A percentile compares a stretch with the other conserved stretches of the same genome.
phyloP scores from a whole-genome alignment of 805 yeast genomes.

The Saccharomycopsis fermentans region DNA sequence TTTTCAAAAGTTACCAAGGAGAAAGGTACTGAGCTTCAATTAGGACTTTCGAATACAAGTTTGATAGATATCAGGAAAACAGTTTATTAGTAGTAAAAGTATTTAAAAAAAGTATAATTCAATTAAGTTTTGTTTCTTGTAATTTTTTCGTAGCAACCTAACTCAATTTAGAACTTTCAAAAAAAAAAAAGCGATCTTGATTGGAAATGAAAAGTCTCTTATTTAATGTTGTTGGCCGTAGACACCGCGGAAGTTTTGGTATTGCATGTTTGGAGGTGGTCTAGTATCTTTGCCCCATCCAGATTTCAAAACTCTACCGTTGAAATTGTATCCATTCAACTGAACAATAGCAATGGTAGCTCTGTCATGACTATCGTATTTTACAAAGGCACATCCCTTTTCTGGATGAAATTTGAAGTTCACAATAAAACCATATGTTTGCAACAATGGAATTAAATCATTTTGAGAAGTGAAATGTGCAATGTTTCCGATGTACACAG shows the following conservation, averaged over 20 bases:
- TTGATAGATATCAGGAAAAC: not conserved
- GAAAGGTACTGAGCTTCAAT: not conserved
- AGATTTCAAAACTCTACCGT: constrained; percentile 70
- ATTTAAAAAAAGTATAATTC: not conserved
- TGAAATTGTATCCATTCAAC: constrained; percentile 48
- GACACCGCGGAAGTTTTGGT: constrained; percentile 16
- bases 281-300: constrained; percentile 73
- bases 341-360: constrained; percentile 85
- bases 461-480: constrained; percentile 66
- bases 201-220: not conserved
- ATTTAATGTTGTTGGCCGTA: constrained; percentile 14
- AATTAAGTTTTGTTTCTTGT: not conserved
- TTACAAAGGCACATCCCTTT: constrained; percentile 80
- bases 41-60: not conserved
- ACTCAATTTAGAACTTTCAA: not conserved
- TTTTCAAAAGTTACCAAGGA: not conserved
- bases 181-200: not conserved
- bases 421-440: constrained; percentile 72
- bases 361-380: constrained; percentile 76
- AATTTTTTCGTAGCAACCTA: not conserved
- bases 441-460: constrained; percentile 64
- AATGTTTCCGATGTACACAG: constrained; percentile 80
- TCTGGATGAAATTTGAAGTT: constrained; percentile 75
- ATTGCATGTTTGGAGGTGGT: constrained; percentile 28
- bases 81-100: not conserved